These are phyloP conservation scores for Dictyophora rubrovolvata DNA, from an alignment of 768 basidiomycete species.

Conservation along the genomic window DNA sequence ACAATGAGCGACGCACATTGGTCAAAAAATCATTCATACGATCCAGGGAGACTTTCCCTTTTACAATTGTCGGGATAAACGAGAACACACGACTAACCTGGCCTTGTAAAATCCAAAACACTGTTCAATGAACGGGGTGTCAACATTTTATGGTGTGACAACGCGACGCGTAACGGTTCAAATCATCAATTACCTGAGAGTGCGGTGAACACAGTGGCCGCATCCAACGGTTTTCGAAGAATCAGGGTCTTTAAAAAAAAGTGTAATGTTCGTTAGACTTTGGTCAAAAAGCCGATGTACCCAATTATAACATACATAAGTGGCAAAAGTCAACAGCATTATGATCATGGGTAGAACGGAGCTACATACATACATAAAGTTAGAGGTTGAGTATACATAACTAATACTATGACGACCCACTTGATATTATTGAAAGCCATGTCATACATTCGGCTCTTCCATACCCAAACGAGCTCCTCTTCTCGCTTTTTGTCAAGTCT, in stretches of 20 bases:
- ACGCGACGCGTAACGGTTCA: no score
- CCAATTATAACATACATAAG: constrained; percentile 35
- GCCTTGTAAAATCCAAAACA: constrained; percentile 52
- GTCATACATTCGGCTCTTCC: constrained; percentile 41
- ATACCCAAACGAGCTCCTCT: constrained; percentile 46
- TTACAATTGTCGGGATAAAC: constrained; percentile 2
- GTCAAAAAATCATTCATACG: constrained; percentile 38
- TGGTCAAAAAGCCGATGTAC: neutral
- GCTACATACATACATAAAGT: constrained; percentile 27
- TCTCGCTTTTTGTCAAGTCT: constrained; percentile 48
- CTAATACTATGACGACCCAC: constrained; percentile 22
- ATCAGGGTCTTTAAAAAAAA: neutral
- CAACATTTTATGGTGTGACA: no score
- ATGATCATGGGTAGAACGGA: constrained; percentile 50
- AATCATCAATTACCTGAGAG: no score
- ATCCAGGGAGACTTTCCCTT: constrained; percentile 55
- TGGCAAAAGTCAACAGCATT: constrained; percentile 55
- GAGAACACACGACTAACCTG: constrained; percentile 18
- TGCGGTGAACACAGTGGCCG: constrained; percentile 26
- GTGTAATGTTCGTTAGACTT: neutral
- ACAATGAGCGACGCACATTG: constrained; percentile 17
- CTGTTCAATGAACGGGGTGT: constrained; percentile 13
- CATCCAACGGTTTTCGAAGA: constrained; percentile 11
- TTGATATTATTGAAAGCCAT: constrained; percentile 35
- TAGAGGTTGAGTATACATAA: neutral